Evolutionary conservation across 2,329 filamentous ascomycete genomes (phyloP).

Genomic region (Aspergillus novoparasiticus): DNA sequence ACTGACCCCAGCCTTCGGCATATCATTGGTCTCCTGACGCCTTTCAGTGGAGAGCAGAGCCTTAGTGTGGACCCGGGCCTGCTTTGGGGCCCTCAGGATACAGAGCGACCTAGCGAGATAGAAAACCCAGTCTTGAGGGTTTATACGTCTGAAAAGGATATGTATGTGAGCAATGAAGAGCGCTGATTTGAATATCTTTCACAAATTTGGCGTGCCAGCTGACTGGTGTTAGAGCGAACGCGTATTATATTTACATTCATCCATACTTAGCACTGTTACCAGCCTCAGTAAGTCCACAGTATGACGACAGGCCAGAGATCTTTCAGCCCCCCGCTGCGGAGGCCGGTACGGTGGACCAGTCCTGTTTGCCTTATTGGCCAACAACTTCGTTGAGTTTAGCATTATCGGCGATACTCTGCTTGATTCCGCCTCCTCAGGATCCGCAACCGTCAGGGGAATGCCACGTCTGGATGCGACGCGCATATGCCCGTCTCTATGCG

Average conservation of each 20-base stretch:
- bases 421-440: conserved; percentile 3
- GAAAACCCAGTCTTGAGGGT: neutral
- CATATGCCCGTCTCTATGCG: conserved; percentile 25
- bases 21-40: neutral
- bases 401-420: neutral
- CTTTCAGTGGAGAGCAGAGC: conserved; percentile 1
- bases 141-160: neutral
- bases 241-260: neutral
- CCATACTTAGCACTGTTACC: neutral
- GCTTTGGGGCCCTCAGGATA: neutral
- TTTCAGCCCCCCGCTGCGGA: neutral
- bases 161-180: neutral
- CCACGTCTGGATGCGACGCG: conserved; percentile 14
- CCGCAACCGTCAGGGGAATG: neutral
- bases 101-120: neutral
- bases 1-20: neutral
- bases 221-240: neutral
- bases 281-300: neutral
- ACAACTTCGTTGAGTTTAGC: conserved; percentile 3
- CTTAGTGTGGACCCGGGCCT: neutral
- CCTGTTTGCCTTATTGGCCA: conserved; percentile 2
- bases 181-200: too few species aligned
- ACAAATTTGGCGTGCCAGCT: neutral
- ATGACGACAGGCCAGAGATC: neutral
- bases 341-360: neutral